Percentiles rank a stretch among this genome's conserved stretches.
Conservation (phyloP, 176 grass and related monocot genomes). For the Avena insularis region DNA sequence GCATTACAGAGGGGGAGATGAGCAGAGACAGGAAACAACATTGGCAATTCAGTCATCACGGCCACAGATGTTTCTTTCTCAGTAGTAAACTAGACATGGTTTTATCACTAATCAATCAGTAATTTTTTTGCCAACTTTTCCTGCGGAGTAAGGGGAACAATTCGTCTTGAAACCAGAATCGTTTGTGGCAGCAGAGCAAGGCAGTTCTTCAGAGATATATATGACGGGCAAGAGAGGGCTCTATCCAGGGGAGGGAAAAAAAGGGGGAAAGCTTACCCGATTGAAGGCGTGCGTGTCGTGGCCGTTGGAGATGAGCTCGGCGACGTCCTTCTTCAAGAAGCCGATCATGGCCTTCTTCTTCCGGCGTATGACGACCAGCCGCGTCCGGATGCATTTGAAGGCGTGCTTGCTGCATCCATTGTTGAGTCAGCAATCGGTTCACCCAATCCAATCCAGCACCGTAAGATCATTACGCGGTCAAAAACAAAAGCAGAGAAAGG, state of each 20-base stretch:
- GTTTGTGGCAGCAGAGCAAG: neutral
- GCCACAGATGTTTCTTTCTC: neutral
- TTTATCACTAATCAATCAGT: neutral
- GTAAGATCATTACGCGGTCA: neutral
- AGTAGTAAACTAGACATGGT: constrained; percentile 6
- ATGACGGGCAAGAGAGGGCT: neutral
- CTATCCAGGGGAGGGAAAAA: neutral
- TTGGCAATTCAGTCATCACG: neutral
- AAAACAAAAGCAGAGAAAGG: neutral
- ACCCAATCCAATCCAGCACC: neutral
- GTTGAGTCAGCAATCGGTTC: constrained; percentile 7
- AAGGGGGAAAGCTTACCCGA: constrained; percentile 50
- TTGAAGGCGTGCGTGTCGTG: constrained; percentile 72
- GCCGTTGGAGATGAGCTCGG: constrained; percentile 79
- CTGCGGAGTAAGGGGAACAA: neutral
- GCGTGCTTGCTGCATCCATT: constrained; percentile 63
- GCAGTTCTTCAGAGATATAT: neutral
- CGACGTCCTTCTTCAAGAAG: constrained; percentile 91
- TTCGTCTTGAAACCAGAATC: neutral
- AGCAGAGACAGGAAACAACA: neutral
- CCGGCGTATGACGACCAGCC: constrained; percentile 68
- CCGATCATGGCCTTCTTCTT: constrained; percentile 86
- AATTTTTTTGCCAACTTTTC: neutral
- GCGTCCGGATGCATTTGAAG: constrained; percentile 73
- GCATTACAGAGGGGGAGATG: neutral